A percentile compares a stretch with the other conserved stretches of the same genome.
Conservation (phyloP, 768 basidiomycete genomes). For the Panaeolus cyanescens region DNA sequence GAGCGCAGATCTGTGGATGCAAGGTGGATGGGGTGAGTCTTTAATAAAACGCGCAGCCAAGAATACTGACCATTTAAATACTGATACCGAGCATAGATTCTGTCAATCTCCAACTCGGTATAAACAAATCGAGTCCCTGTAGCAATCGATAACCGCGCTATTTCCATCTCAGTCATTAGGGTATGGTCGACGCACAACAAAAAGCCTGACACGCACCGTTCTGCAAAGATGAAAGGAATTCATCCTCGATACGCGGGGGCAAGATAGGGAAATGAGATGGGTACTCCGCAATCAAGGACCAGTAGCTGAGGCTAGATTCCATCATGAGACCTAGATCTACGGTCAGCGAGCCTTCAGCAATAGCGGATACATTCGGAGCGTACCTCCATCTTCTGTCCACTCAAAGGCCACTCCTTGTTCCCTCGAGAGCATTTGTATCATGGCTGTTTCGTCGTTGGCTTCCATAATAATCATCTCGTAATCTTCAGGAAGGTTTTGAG, state of each 20-base stretch:
- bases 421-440: constrained; percentile 41
- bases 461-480: constrained; percentile 42
- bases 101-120: constrained; percentile 36
- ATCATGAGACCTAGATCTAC: constrained; percentile 25
- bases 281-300: constrained; percentile 45
- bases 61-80: constrained; percentile 33
- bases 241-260: constrained; percentile 33
- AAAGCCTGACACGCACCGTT: constrained; percentile 26
- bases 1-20: constrained; percentile 26
- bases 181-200: neutral
- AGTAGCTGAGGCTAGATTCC: constrained; percentile 35
- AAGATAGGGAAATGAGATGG: constrained; percentile 41
- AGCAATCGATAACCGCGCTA: constrained; percentile 30
- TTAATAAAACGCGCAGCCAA: neutral
- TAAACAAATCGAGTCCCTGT: constrained; percentile 37
- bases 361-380: constrained; percentile 4
- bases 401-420: constrained; percentile 29
- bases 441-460: constrained; percentile 32
- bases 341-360: neutral
- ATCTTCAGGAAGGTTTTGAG: constrained; percentile 34
- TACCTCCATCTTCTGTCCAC: constrained; percentile 38
- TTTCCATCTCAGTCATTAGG: constrained; percentile 9
- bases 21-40: constrained; percentile 2
- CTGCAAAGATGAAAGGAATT: constrained; percentile 32
- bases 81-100: constrained; percentile 38